Percentiles rank a stretch among this genome's conserved stretches.
Evolutionary conservation across 441 rosid genomes (phyloP).

Genomic region (Pelargonium myrrhifolium): DNA sequence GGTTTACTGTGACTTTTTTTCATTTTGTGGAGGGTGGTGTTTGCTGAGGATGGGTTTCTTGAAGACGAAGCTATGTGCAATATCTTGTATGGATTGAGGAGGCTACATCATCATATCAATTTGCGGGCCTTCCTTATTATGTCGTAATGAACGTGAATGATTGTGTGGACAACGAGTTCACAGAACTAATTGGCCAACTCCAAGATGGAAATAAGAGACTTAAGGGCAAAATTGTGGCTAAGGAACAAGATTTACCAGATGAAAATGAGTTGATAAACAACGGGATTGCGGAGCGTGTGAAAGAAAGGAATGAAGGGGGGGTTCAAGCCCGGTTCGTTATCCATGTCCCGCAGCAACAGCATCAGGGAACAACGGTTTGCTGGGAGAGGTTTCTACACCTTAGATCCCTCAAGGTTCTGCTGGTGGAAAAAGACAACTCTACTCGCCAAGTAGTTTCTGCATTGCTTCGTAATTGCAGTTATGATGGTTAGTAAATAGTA

Average conservation of each 20-base stretch:
- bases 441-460: conserved; percentile 77
- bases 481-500: conserved; percentile 55
- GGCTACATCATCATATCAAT: conserved; percentile 17
- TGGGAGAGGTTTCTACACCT: conserved; percentile 69
- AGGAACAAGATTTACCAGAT: conserved; percentile 21
- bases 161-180: conserved; percentile 28
- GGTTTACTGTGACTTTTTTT: neutral
- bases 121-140: conserved; percentile 19
- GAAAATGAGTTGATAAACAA: conserved; percentile 26
- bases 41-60: conserved; percentile 27
- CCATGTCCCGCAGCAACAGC: conserved; percentile 37
- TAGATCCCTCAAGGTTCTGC: conserved; percentile 69
- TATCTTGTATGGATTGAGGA: conserved; percentile 19
- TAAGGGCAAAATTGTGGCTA: conserved; percentile 19
- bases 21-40: neutral
- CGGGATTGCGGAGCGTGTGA: conserved; percentile 29
- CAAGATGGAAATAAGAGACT: conserved; percentile 24
- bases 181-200: conserved; percentile 22
- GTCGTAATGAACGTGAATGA: conserved; percentile 38
- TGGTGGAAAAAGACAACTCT: conserved; percentile 73
- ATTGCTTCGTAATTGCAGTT: conserved; percentile 69
- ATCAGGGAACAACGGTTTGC: conserved; percentile 35
- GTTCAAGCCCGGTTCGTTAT: conserved; percentile 25
- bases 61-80: conserved; percentile 26
- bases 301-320: conserved; percentile 30